Conservation (phyloP, 2,329 filamentous ascomycete genomes). For the Aspergillus carbonarius region DNA sequence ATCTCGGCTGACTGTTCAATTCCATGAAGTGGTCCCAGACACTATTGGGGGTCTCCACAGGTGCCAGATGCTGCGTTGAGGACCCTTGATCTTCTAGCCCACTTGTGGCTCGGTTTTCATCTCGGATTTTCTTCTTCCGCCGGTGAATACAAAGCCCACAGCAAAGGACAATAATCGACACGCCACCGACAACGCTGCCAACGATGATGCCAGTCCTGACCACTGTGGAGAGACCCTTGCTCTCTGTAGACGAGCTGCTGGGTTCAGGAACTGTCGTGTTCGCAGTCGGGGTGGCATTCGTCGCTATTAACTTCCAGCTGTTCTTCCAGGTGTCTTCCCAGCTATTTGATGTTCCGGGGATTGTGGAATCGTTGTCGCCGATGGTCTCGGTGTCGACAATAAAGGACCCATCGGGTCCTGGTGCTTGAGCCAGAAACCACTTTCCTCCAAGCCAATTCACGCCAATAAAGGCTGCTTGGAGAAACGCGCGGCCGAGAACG, state of each 20-base stretch:
- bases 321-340: neutral
- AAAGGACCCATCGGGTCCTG: slow-evolving; percentile 10
- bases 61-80: neutral
- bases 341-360: neutral
- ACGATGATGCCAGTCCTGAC: neutral
- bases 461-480: slow-evolving; percentile 26
- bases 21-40: neutral
- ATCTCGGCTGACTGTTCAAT: neutral
- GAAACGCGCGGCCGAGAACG: neutral
- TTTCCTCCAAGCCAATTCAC: slow-evolving; percentile 16
- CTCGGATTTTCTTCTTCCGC: neutral
- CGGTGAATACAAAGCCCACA: neutral
- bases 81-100: neutral
- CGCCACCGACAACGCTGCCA: neutral
- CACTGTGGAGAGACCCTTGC: neutral
- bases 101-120: neutral
- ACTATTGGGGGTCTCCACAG: neutral
- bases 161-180: neutral
- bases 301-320: neutral
- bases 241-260: neutral
- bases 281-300: neutral
- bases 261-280: neutral
- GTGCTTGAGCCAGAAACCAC: slow-evolving; percentile 25
- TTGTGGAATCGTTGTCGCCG: neutral
- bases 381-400: neutral